Conservation (phyloP, 2,329 filamentous ascomycete species). For the Kalmusia sp. region DNA sequence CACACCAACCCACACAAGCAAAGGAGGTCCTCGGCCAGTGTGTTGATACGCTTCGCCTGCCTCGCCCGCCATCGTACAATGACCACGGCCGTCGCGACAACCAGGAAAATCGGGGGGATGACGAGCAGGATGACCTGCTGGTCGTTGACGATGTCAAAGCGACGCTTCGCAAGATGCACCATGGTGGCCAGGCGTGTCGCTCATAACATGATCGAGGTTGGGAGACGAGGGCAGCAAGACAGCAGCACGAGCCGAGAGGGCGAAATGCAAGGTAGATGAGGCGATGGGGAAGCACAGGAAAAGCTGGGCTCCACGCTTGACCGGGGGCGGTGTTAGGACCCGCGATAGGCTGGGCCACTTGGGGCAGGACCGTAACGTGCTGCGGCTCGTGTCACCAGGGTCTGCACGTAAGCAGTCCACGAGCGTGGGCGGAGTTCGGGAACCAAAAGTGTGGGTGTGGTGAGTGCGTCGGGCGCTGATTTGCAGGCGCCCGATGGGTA, state of each 20-base stretch:
- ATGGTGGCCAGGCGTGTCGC: constrained; percentile 11
- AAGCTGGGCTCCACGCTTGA: not conserved
- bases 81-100: constrained; percentile 19
- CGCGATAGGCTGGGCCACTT: not conserved
- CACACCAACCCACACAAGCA: constrained; percentile 26
- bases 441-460: not conserved
- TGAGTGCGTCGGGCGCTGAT: constrained; percentile 1
- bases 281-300: not conserved
- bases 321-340: not conserved
- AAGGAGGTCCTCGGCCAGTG: constrained; percentile 22
- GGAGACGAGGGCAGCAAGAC: not conserved
- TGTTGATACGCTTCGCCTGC: constrained; percentile 25
- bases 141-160: constrained; percentile 26
- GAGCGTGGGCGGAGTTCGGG: constrained; percentile 9
- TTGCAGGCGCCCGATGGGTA: not conserved
- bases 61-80: constrained; percentile 27
- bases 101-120: constrained; percentile 23
- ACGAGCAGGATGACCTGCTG: constrained; percentile 25
- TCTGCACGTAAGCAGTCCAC: constrained; percentile 5
- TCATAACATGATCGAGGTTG: constrained; percentile 7
- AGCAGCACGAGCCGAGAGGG: not conserved
- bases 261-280: constrained; percentile 10
- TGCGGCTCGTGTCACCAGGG: constrained; percentile 14
- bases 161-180: constrained; percentile 14
- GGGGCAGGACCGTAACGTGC: constrained; percentile 7